Evolutionary conservation across 2,329 filamentous ascomycete species (phyloP).

Genomic region (Scytalidium sp.): DNA sequence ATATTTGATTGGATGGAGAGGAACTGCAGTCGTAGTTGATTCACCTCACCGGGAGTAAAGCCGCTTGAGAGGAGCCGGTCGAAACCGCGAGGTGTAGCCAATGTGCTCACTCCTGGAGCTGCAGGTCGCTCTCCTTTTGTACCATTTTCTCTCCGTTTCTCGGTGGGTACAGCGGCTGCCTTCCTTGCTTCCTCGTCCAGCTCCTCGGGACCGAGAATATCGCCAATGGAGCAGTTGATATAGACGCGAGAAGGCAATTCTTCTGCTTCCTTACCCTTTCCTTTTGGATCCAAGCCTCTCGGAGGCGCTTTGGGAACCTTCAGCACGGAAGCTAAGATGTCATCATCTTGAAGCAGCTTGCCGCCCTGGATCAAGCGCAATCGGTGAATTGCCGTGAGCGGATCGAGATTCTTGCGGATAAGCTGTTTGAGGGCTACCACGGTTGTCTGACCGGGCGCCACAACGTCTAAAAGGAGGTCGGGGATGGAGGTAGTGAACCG

Average conservation of each 20-base stretch:
- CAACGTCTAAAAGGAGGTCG: slow-evolving; percentile 77
- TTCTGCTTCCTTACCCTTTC: slow-evolving; percentile 60
- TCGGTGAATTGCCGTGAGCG: slow-evolving; percentile 60
- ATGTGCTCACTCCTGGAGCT: slow-evolving; percentile 28
- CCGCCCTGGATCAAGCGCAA: slow-evolving; percentile 89
- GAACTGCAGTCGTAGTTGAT: slow-evolving; percentile 84
- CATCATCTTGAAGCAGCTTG: slow-evolving; percentile 74
- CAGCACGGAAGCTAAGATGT: slow-evolving; percentile 66
- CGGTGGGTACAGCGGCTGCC: slow-evolving; percentile 18
- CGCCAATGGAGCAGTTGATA: slow-evolving; percentile 90
- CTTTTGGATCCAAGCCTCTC: slow-evolving; percentile 45
- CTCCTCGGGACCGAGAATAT: slow-evolving; percentile 65
- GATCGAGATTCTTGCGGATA: slow-evolving; percentile 69
- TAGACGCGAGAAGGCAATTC: slow-evolving; percentile 60
- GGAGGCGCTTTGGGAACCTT: slow-evolving; percentile 55
- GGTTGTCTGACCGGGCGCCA: slow-evolving; percentile 65
- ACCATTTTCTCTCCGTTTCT: slow-evolving; percentile 13
- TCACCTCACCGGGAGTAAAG: slow-evolving; percentile 80
- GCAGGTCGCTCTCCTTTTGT: slow-evolving; percentile 10
- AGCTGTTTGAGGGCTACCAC: slow-evolving; percentile 77
- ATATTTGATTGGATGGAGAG: slow-evolving; percentile 77
- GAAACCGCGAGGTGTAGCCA: slow-evolving; percentile 72
- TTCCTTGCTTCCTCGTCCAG: slow-evolving; percentile 62
- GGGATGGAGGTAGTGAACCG: slow-evolving; percentile 85
- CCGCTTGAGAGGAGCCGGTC: slow-evolving; percentile 79